These are phyloP conservation scores for Ganoderma resinaceum DNA, from an alignment of 1,284 basidiomycete species.

Conservation along the genomic window DNA sequence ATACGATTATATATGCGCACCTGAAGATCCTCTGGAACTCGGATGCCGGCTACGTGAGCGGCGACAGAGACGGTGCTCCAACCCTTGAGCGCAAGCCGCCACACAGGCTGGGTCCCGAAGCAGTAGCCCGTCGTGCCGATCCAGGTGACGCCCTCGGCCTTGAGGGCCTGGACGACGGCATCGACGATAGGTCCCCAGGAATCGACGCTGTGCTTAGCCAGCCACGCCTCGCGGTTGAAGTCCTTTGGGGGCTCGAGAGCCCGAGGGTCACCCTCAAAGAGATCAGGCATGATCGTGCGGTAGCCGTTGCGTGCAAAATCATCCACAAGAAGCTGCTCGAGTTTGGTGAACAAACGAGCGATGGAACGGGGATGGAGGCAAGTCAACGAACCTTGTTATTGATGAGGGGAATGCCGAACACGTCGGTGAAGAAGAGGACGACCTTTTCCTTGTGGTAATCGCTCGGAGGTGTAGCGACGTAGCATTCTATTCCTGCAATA, in stretches of 20 bases:
- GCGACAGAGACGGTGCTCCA: conserved; percentile 60
- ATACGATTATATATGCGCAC: conserved; percentile 37
- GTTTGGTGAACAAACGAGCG: neutral
- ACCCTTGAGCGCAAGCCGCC: conserved; percentile 73
- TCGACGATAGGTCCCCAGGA: conserved; percentile 61
- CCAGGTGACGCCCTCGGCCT: conserved; percentile 60
- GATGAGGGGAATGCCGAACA: conserved; percentile 66
- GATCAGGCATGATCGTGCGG: conserved; percentile 66
- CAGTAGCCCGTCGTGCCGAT: conserved; percentile 76
- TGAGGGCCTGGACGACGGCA: conserved; percentile 63
- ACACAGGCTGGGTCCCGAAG: conserved; percentile 64
- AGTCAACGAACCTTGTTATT: conserved; percentile 54
- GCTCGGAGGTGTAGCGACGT: conserved; percentile 55
- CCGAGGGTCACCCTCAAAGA: conserved; percentile 64
- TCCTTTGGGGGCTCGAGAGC: conserved; percentile 41
- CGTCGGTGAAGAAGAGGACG: conserved; percentile 64
- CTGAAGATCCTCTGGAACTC: conserved; percentile 68
- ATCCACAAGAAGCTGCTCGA: conserved; percentile 65
- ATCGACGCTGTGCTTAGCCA: conserved; percentile 51
- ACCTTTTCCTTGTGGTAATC: conserved; percentile 65
- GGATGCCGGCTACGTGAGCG: conserved; percentile 75
- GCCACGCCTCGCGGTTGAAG: conserved; percentile 58
- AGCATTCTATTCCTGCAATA: conserved; percentile 57
- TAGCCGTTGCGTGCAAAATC: conserved; percentile 78
- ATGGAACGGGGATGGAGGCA: neutral